These are phyloP conservation scores for Gigaspora rosea DNA, from an alignment of 192 early-diverging fungal genomes.

Conservation along the genomic window DNA sequence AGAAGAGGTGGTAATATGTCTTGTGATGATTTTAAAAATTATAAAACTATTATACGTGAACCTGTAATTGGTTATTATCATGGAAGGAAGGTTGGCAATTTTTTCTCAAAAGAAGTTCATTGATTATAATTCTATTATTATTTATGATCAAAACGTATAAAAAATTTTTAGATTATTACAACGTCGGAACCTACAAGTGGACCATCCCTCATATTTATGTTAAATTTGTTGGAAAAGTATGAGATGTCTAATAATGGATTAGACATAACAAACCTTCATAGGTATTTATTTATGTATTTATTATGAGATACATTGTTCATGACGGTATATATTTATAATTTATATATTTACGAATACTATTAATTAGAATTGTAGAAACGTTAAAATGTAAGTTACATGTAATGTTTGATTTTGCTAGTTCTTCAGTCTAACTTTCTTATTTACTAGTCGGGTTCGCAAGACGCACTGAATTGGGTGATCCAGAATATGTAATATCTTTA, in stretches of 20 bases:
- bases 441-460: conserved; percentile 70
- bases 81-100: conserved; percentile 63
- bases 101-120: not conserved
- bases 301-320: not conserved
- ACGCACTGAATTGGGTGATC: conserved; percentile 81
- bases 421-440: not conserved
- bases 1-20: conserved; percentile 76
- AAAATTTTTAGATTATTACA: conserved; percentile 27
- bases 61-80: conserved; percentile 74
- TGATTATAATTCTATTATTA: not conserved
- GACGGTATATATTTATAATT: not conserved
- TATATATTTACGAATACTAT: not conserved
- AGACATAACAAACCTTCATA: conserved; percentile 71
- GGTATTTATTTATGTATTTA: conserved; percentile 16
- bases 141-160: not conserved
- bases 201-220: conserved; percentile 75
- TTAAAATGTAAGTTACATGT: conserved; percentile 62
- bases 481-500: conserved; percentile 51
- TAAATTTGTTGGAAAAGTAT: conserved; percentile 88
- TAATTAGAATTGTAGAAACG: conserved; percentile 67
- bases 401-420: too few relatives aligned
- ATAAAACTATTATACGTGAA: conserved; percentile 60
- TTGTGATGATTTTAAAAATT: conserved; percentile 68
- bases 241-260: conserved; percentile 50
- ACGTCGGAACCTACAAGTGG: conserved; percentile 81